Base-by-base conservation (phyloP, 2,329 filamentous ascomycete genomes). In the Geosmithia putterillii region DNA sequence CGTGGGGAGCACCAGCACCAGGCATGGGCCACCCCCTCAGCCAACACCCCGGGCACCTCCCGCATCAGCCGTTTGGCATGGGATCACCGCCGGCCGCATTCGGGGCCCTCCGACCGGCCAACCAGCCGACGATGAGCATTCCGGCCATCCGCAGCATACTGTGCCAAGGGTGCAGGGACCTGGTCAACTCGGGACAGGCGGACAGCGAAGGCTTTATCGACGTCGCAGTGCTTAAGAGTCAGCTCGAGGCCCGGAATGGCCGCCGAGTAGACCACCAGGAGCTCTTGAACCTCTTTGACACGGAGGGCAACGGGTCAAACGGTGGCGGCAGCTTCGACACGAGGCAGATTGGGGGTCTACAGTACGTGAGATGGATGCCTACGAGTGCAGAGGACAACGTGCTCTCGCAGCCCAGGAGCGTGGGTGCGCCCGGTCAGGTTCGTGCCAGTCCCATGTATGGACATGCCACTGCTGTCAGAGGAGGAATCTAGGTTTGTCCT, bases 271-370 rank as follows among this genome's bases (percentile, higher is more conserved):
- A 69, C 50, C 60, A 78, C 68, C 55, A 71, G 21, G 89, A 95
- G 54, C 71, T 96, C 52, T 71, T 90, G 35, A 79, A 85, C 45
- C 82, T 94, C 46, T 92, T 86, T 59, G 90, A 96, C 54, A 95
- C 90, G 1, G 86, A 95, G 58, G 92, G 92, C 45, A 94, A 83
- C 53, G 58, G 68, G 2, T 78, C 81, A 46, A 96, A 96, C 54
- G 92, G 92, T 39, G 90, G 90, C 38, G 92, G 92, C n/a, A 82
- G 75, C 21, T 94, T 98, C 55, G 79, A 84, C 28, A 71, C 84
- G 48, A 74, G 73, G 47, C 69, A 72, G 35, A 73, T 77, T 41
- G 47, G 47, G n/a, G 63, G 60, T n/a, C 61, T 62, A 45, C 57
- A 59, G 34, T 52, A 53, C 7, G 70, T 82, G 42, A 68, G 74